These are phyloP conservation scores for Petunia hybrid DNA, from an alignment of 305 asterid genomes.

Conservation along the genomic window DNA sequence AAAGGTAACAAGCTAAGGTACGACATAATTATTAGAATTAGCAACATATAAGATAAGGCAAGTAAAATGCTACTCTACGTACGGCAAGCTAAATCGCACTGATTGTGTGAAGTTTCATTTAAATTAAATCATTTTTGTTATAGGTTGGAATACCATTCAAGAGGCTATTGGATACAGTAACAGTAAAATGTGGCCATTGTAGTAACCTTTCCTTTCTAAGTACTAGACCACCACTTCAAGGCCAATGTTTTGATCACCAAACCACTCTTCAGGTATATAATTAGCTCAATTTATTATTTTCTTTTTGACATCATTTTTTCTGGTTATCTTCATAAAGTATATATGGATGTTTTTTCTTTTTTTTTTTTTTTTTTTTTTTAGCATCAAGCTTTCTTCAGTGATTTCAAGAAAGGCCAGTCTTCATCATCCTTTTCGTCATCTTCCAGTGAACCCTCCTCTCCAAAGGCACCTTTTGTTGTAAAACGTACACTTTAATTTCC, in stretches of 20 bases:
- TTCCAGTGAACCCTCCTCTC: constrained; percentile 70
- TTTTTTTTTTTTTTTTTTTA: not conserved
- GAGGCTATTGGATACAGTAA: constrained; percentile 91
- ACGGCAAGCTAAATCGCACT: too few species aligned
- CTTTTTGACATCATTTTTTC: not conserved
- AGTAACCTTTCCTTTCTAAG: constrained; percentile 87
- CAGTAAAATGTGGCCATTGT: constrained; percentile 98
- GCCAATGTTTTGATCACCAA: constrained; percentile 71
- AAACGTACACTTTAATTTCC: constrained; percentile 61
- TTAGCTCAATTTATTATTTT: too few species aligned
- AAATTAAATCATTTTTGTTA: not conserved
- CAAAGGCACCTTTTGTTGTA: constrained; percentile 88
- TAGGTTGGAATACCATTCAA: constrained; percentile 94
- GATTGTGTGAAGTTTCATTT: not conserved
- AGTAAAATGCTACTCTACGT: too few species aligned
- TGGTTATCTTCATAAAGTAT: not conserved
- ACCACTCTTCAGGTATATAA: constrained; percentile 51
- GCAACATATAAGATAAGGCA: too few species aligned
- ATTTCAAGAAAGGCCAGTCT: constrained; percentile 70
- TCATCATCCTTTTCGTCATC: constrained; percentile 60
- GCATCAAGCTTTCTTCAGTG: constrained; percentile 61
- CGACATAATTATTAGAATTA: too few species aligned
- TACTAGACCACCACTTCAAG: constrained; percentile 74
- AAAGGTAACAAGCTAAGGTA: too few species aligned
- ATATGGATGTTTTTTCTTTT: not conserved